Evolutionary conservation across 805 yeast species (phyloP), one percentile per base, ranked within the genome.

Genomic region (Clavispora asparagi): DNA sequence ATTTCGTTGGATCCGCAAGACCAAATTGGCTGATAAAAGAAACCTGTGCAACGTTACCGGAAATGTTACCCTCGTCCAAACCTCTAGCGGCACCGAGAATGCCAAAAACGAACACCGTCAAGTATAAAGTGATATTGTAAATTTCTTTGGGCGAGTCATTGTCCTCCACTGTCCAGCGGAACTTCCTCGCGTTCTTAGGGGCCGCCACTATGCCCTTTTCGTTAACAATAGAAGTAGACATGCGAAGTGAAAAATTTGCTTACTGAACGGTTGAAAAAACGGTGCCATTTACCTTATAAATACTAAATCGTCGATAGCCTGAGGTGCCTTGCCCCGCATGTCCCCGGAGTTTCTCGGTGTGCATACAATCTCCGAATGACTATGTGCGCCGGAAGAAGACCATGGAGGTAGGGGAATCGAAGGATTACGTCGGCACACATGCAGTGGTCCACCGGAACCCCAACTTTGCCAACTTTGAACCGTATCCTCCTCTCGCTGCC

Each of bases 61-160:
- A 62, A 30, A 74, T 67, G 48, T 62, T 62, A 30, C 84, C 84
- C 57, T 80, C 84, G 57, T 80, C 84, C 39, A 67, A 71, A 12
- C 84, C 85, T 60, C 85, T 62, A 6, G 81, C 79, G 27, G 76
- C 67, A 6, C 85, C 85, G 39, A 78, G 59, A 14, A 79, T 58
- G 41, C 84, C 85, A 60, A 79, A 80, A 3, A 76, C 67, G 26
- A 73, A 60, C 13, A 77, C 73, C 1, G 78, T 65, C 40, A 70
- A 51, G 59, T 62, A 77, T 32, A 79, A 65, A 7, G 72, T 68
- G 55, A 62, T 50, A 63, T 79, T 78, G 51, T 68, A 77, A 27
- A 76, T 71, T 50, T 77, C 76, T 35, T 59, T 59, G 2, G 79
- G 80, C 0, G 71, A 63, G 45, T 64, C 63, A 38, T 57, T 58